Conservation (phyloP, 2,329 filamentous ascomycete species). For the Penicillium expansum region DNA sequence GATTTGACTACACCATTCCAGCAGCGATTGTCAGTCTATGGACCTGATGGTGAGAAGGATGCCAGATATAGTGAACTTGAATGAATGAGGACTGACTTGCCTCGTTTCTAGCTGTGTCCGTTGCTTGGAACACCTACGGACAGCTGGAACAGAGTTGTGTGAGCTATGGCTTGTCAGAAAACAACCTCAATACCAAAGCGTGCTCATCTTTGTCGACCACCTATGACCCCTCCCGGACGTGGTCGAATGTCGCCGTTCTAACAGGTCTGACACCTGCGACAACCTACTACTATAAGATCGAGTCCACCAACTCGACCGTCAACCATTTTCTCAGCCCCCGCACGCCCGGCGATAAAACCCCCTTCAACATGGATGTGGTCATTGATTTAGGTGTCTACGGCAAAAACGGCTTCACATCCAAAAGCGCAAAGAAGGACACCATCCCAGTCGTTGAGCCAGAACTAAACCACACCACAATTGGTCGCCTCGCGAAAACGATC, state of each 20-base stretch:
- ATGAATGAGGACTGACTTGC: neutral
- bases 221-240: constrained; percentile 56
- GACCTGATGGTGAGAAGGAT: constrained; percentile 45
- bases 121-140: constrained; percentile 59
- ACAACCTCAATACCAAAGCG: constrained; percentile 38
- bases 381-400: constrained; percentile 58
- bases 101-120: constrained; percentile 45
- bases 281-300: constrained; percentile 61
- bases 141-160: constrained; percentile 50
- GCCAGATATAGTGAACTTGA: neutral
- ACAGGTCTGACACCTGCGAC: constrained; percentile 50
- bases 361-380: constrained; percentile 54
- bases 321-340: constrained; percentile 56
- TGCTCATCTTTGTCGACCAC: constrained; percentile 52
- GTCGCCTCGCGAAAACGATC: constrained; percentile 50
- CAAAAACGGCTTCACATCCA: constrained; percentile 51
- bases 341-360: constrained; percentile 52
- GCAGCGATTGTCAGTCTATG: constrained; percentile 53
- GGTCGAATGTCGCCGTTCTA: constrained; percentile 51
- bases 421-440: constrained; percentile 48
- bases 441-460: constrained; percentile 52
- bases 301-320: constrained; percentile 55
- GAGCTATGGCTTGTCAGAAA: constrained; percentile 49
- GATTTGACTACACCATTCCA: constrained; percentile 56
- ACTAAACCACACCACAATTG: constrained; percentile 60